A percentile compares a stretch with the other conserved stretches of the same genome.
Evolutionary conservation across 2,329 filamentous ascomycete species (phyloP).

Genomic region (Paecilomyces fulvus): DNA sequence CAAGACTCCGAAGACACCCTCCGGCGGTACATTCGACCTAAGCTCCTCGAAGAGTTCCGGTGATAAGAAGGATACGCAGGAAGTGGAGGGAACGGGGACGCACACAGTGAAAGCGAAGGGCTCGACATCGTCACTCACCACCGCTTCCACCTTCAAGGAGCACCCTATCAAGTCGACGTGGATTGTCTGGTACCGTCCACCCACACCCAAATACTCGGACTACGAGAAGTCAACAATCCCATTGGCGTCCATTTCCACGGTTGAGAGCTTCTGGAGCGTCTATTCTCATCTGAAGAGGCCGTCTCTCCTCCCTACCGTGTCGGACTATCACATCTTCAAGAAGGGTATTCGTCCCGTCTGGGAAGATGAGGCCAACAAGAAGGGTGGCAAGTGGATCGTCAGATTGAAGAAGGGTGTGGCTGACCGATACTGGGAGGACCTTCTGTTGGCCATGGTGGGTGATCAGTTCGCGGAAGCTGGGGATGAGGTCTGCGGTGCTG

Average conservation of each 20-base stretch:
- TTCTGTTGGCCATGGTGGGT: slow-evolving; percentile 81
- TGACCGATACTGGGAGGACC: slow-evolving; percentile 94
- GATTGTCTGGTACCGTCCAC: slow-evolving; percentile 96
- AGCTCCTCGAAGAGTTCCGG: slow-evolving; percentile 50
- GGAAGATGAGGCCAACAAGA: slow-evolving; percentile 96
- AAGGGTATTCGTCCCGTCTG: slow-evolving; percentile 93
- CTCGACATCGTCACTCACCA: slow-evolving; percentile 31
- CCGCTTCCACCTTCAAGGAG: slow-evolving; percentile 21
- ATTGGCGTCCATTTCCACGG: slow-evolving; percentile 71
- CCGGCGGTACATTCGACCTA: slow-evolving; percentile 71
- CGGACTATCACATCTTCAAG: slow-evolving; percentile 97
- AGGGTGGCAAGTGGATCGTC: slow-evolving; percentile 95
- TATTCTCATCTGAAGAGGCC: slow-evolving; percentile 86
- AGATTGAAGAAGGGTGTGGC: slow-evolving; percentile 94
- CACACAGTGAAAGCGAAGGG: slow-evolving; percentile 31
- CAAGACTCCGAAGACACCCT: slow-evolving; percentile 74
- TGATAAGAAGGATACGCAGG: slow-evolving; percentile 56
- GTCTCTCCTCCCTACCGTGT: slow-evolving; percentile 78
- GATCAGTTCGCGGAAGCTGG: slow-evolving; percentile 89
- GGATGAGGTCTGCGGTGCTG: slow-evolving; percentile 90
- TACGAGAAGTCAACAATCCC: slow-evolving; percentile 95
- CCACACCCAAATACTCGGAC: slow-evolving; percentile 93
- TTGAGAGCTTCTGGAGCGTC: slow-evolving; percentile 83
- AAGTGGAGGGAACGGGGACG: slow-evolving; percentile 20
- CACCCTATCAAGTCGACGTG: slow-evolving; percentile 75